Evolutionary conservation across 169 alveolate species (phyloP), one percentile per base, ranked within the genome.

Genomic region (Plasmodium cynomolgi): DNA sequence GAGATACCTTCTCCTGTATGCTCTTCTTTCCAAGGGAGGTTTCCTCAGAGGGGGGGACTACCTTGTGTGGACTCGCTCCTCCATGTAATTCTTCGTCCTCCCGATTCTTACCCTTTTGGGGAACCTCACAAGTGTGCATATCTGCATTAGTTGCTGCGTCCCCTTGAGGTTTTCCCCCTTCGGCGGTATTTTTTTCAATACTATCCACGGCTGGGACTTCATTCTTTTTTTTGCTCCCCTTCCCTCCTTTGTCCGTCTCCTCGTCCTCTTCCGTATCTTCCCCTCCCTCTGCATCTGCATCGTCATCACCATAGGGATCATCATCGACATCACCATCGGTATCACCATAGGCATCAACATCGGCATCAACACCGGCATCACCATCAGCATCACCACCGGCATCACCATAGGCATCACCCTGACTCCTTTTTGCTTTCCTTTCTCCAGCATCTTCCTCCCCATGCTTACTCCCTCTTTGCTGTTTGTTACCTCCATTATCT

Each of bases 251-350:
- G 23, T 26, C 23, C 39, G 29, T 58, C 80, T 62, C 37, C 26
- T 33, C 83, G 9, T 41, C 83, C 11, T 50, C 83, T 3, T 84
- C 50, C 39, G 37, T 50, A 17, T 74, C 85, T 54, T 85, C 93
- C 3, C 41, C 84, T 1, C 62, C 84, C 5, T 85, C 83, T 39
- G 9, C 8, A n/a, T 84, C 58, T 5, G 11, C 5, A 44, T 44
- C 58, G 58, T 44, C 58, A 44, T 11, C 17, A 44, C 11, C 58
- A 44, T 5, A 44, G 33, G 3, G 71, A 17, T 68, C 34, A 4
- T 15, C 92, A 7, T 20, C 92, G 3, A 3, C 33, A 17, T 13
- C 74, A 44, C 20, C 17, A 47, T 17, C 77, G 34, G 0, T 50
- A 26, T 4, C 88, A 1, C 0, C 44, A 20, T 33, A n/a, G 17